Base-by-base conservation (phyloP, 2,329 filamentous ascomycete species). In the Colletotrichum truncatum region DNA sequence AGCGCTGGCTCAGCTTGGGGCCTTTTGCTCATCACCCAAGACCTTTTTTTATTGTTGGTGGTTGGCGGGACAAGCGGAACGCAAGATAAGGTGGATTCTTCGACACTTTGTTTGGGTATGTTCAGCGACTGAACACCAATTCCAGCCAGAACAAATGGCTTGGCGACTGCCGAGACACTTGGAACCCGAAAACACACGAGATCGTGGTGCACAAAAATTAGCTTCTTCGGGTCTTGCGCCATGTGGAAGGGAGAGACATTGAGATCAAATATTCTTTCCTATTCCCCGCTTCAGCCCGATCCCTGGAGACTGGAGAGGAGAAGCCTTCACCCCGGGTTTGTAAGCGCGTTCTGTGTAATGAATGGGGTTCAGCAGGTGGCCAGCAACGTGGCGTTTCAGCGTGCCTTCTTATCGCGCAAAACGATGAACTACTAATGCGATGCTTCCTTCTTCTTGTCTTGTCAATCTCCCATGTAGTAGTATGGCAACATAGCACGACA, bases 381-480 rank as follows among this genome's bases (percentile, higher is more conserved):
- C n/a, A 43, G 5, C 21, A 23, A 30, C 11, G 26, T 23, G 28
- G 28, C 16, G 26, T 32, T n/a, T 25, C 26, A 14, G 18, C 51
- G 30, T 23, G 30, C 10, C 12, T 21, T 8, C 32, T 21, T 12
- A 38, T 6, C 6, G 39, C 38, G 43, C 36, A 28, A 53, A 14
- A 23, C 36, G 48, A 34, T 52, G 36, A 25, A 16, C 30, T 21
- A 46, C 43, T 36, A 38, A n/a, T 36, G 21, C 18, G 14, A 48
- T 46, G 30, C n/a, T 65, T 62, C 48, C 62, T 55, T 65, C 36
- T 62, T 55, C 34, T 14, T 43, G 23, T 38, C 43, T 48, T 48
- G 34, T 32, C 41, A 30, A 56, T 65, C 62, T 54, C 34, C 18
- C 23, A 65, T 62, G 57, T n/a, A n/a, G n/a, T n/a, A n/a, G n/a